Base-by-base conservation (phyloP, 1,284 basidiomycete genomes). In the Schizophyllum amplum region DNA sequence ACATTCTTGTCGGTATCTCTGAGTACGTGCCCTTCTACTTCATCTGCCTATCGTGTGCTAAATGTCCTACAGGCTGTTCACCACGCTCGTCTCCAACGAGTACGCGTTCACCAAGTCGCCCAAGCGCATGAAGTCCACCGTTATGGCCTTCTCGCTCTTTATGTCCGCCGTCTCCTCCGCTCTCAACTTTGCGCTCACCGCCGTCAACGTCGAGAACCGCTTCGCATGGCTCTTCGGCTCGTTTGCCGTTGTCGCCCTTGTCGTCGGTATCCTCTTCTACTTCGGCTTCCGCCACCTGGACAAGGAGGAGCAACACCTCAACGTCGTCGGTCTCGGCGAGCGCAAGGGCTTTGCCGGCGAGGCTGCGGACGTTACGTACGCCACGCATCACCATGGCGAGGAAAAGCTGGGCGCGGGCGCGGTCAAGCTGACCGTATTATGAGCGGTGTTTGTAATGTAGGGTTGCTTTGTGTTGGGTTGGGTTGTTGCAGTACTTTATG, bases 41-140 rank as follows among this genome's bases (percentile, higher is more conserved):
- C 27, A 13, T 13, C 5, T 6, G 5, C 27, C 27, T 13, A 13
- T 33, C 27, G 6, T 33, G 6, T 33, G 6, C 13, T 5, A 33
- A 6, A 6, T 33, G 5, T 33, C 27, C 13, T 13, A 6, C 27
- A 33, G 27, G 15, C 5, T 46, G 7, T n/a, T 33, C 0, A 48
- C 25, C 47, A 4, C 15, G 13, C 47, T 17, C 17, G 22, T 17
- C 13, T 24, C 17, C 20, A 59, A 55, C 59, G 84, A 87, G 61
- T 85, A 84, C 62, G 84, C 83, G 15, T 84, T 79, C 75, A 83
- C 80, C 66, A 84, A 81, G 65, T 77, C 80, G 1, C 80, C 80
- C n/a, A 71, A 74, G 59, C 72, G 77, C 59, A 82, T 83, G 81
- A 76, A 75, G 63, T 77, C 75, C 24, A 74, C 81, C 62, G 78